A percentile compares a stretch with the other conserved stretches of the same genome.
phyloP scores from a whole-genome alignment of 202 grass and related monocot species.

The Panicum virgatum region DNA sequence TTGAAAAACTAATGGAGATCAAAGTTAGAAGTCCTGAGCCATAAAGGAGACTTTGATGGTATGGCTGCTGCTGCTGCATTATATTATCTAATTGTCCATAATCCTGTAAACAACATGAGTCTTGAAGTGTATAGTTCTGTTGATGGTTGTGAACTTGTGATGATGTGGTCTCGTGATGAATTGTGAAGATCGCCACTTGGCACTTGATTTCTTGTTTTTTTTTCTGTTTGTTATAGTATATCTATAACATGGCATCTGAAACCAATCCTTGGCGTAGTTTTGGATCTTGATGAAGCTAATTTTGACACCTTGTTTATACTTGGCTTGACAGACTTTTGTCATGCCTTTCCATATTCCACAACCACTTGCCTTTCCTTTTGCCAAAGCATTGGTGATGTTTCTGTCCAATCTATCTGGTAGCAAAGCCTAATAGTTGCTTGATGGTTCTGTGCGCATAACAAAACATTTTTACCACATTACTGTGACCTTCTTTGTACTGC shows the following conservation, averaged over 20 bases:
- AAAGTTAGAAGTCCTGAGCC: slow-evolving; percentile 52
- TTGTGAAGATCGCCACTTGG: neutral
- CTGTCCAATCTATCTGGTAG: neutral
- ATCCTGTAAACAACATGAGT: slow-evolving; percentile 15
- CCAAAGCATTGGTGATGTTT: neutral
- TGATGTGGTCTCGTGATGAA: slow-evolving; percentile 5
- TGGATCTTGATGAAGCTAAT: neutral
- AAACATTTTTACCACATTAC: neutral
- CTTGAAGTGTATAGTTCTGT: slow-evolving; percentile 45
- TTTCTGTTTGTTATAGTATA: slow-evolving; percentile 1
- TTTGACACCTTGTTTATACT: neutral
- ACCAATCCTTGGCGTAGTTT: neutral
- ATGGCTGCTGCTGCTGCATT: slow-evolving; percentile 36
- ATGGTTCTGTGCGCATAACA: neutral
- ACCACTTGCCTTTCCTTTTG: neutral
- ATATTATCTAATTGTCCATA: slow-evolving; percentile 32
- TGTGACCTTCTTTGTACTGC: neutral
- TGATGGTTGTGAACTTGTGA: slow-evolving; percentile 23
- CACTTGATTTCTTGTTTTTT: slow-evolving; percentile 5
- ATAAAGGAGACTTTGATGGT: slow-evolving; percentile 44
- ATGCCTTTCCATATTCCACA: neutral
- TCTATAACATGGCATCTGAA: slow-evolving; percentile 12
- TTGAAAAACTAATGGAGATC: slow-evolving; percentile 89
- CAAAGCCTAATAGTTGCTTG: neutral
- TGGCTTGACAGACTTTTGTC: neutral